These are phyloP conservation scores for Neoarthrinium moseri DNA, from an alignment of 2,329 filamentous ascomycete genomes.

Conservation along the genomic window DNA sequence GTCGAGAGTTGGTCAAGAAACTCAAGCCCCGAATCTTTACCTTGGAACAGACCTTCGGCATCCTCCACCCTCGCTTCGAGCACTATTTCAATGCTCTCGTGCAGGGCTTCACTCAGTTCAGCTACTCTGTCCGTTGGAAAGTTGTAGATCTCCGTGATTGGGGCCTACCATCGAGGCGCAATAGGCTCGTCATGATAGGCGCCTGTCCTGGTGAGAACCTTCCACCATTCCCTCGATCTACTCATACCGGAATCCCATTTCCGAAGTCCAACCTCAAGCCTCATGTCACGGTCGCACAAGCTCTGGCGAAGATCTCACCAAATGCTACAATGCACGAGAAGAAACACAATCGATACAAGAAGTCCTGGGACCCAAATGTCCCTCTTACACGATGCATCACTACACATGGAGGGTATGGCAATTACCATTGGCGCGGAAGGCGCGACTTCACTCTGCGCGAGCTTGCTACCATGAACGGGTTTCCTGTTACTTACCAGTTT, in stretches of 20 bases:
- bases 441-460: slow-evolving; percentile 67
- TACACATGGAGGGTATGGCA: slow-evolving; percentile 54
- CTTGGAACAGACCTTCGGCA: slow-evolving; percentile 75
- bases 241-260: slow-evolving; percentile 44
- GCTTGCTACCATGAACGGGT: slow-evolving; percentile 67
- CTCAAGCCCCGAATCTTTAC: slow-evolving; percentile 68
- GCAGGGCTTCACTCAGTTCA: slow-evolving; percentile 59
- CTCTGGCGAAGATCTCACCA: slow-evolving; percentile 33
- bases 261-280: slow-evolving; percentile 29
- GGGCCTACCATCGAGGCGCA: slow-evolving; percentile 48
- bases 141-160: slow-evolving; percentile 52
- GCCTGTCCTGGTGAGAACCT: slow-evolving; percentile 68
- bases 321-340: slow-evolving; percentile 41
- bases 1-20: slow-evolving; percentile 54
- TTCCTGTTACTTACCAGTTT: slow-evolving; percentile 63
- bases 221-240: slow-evolving; percentile 62
- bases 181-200: slow-evolving; percentile 56
- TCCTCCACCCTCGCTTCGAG: slow-evolving; percentile 52
- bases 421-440: slow-evolving; percentile 64
- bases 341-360: slow-evolving; percentile 24
- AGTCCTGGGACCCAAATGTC: slow-evolving; percentile 43
- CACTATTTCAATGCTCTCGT: slow-evolving; percentile 60
- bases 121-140: slow-evolving; percentile 71
- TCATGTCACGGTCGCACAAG: slow-evolving; percentile 43
- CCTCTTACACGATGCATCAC: slow-evolving; percentile 61